These are phyloP conservation scores for Sphaerulina musiva DNA, from an alignment of 2,329 filamentous ascomycete genomes.

Conservation along the genomic window DNA sequence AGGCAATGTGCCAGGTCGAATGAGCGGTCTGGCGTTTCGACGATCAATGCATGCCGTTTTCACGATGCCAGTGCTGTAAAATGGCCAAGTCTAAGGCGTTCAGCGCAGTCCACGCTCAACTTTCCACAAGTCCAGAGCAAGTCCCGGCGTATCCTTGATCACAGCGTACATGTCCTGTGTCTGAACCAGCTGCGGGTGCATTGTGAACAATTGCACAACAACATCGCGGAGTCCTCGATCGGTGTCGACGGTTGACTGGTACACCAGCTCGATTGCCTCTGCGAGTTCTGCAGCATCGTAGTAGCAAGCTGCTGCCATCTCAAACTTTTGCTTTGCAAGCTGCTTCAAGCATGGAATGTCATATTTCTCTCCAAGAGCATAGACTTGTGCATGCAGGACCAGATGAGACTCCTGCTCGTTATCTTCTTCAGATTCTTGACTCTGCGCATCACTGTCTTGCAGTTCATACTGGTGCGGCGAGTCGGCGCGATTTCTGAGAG, in stretches of 20 bases:
- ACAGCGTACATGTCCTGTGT: slow-evolving; percentile 42
- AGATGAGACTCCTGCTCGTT: slow-evolving; percentile 39
- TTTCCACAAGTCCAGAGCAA: slow-evolving; percentile 46
- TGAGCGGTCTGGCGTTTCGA: not conserved
- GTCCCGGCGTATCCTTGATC: slow-evolving; percentile 41
- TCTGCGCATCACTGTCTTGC: slow-evolving; percentile 34
- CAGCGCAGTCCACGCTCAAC: slow-evolving; percentile 41
- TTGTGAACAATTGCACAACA: slow-evolving; percentile 43
- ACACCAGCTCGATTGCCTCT: slow-evolving; percentile 45
- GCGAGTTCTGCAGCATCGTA: slow-evolving; percentile 42
- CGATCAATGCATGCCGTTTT: not conserved
- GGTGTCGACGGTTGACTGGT: slow-evolving; percentile 44
- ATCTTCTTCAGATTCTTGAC: slow-evolving; percentile 32
- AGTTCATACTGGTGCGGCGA: slow-evolving; percentile 21
- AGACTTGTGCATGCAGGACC: slow-evolving; percentile 43
- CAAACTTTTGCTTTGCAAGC: slow-evolving; percentile 43
- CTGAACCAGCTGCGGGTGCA: slow-evolving; percentile 41
- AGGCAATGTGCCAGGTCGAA: not conserved
- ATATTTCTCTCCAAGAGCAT: slow-evolving; percentile 48
- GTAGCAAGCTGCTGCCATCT: slow-evolving; percentile 40
- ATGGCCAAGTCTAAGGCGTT: not conserved
- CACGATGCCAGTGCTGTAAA: not conserved
- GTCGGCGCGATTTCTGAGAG: slow-evolving; percentile 7
- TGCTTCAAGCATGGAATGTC: slow-evolving; percentile 44
- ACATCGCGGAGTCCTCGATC: slow-evolving; percentile 46